Evolutionary conservation across 257 asterid species (phyloP).

Genomic region (Perilla frutescens): DNA sequence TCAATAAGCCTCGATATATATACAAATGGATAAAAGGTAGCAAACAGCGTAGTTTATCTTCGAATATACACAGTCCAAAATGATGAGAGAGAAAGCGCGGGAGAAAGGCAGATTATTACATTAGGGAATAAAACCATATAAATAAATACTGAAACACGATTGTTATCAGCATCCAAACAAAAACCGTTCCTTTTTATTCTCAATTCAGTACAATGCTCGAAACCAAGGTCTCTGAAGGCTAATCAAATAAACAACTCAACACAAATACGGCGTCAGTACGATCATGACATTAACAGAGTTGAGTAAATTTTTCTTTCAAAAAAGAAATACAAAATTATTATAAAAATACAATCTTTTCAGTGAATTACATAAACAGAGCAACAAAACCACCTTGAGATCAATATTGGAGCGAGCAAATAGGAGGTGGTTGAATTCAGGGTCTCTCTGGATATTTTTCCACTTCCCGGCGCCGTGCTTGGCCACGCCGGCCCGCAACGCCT

Average conservation of each 20-base stretch:
- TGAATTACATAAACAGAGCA: neutral
- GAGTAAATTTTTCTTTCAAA: no score
- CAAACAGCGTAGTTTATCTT: neutral
- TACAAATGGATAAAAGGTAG: neutral
- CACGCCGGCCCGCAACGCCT: constrained; percentile 72
- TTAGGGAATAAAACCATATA: neutral
- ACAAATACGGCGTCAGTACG: neutral
- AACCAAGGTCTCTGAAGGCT: constrained; percentile 3
- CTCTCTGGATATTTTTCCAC: constrained; percentile 73
- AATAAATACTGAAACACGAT: neutral
- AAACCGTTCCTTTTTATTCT: neutral
- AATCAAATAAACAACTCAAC: neutral
- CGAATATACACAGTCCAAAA: neutral
- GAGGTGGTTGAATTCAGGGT: constrained; percentile 66
- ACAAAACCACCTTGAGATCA: constrained; percentile 62
- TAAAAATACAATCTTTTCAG: neutral
- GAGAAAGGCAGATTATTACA: neutral
- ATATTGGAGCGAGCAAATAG: constrained; percentile 70
- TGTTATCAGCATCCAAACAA: neutral
- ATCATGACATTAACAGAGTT: neutral
- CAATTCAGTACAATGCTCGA: constrained; percentile 18
- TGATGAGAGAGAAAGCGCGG: neutral
- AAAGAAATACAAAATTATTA: neutral
- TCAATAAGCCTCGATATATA: neutral
- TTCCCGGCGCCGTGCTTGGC: constrained; percentile 79